Evolutionary conservation across 805 yeast species (phyloP), one percentile per base, ranked within the genome.

Genomic region (Zygoascus ofunaensis): DNA sequence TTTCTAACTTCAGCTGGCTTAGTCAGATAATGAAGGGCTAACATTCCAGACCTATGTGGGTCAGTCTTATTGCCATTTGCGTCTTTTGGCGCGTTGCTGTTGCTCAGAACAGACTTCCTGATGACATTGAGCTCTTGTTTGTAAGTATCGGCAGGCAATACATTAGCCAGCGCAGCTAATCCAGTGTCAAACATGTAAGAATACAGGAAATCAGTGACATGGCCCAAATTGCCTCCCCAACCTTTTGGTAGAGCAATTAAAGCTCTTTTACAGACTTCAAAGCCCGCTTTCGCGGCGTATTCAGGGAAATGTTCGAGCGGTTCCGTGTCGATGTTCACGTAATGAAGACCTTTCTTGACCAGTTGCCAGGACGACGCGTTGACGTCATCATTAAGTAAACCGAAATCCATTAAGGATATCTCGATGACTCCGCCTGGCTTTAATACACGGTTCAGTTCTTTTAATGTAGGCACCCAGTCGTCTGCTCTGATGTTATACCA

Each of bases 121-220:
- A 26, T 26, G 12, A 8, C 12, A 12, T 26, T 8, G 7, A 26
- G 12, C 10, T 26, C 30, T 8, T 12, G 30, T 12, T 12, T 26
- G 7, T 12, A 8, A 7, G 30, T 12, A 33, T 57, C 59, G 12
- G 48, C 54, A 5, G 48, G 43, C 10, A 47, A 45, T 22, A 55
- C 43, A 18, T 53, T 47, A 1, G 62, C 70, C 69, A 70, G 59
- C 59, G 68, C 35, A 12, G 53, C 40, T 36, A 58, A 46, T 49
- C 60, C 46, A 15, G 59, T 44, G 22, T 59, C 57, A 19, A 52
- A 39, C 28, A 55, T 59, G 39, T 54, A 57, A 28, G 51, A 44
- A 10, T 54, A 48, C 34, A 59, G 33, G n/a, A 59, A 47, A 21
- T 59, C 63, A 2, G 61, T 55, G 23, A 60, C 40, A 28, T 58